Conservation (phyloP, 1,139 yeast genomes). For the Yamadazyma atmosphaerica region DNA sequence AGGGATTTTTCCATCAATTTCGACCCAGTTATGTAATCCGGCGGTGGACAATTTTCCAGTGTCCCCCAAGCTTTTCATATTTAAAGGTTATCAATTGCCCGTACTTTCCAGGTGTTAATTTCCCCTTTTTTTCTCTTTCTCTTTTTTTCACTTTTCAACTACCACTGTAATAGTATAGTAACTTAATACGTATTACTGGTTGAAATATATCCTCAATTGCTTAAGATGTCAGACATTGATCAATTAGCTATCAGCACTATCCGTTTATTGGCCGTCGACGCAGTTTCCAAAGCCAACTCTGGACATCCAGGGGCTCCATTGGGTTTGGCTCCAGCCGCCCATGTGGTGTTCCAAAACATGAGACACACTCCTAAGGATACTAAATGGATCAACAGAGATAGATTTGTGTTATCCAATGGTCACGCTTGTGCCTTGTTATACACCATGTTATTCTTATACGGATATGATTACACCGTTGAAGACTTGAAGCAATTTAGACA, state of each 20-base stretch:
- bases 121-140: not conserved
- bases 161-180: no score
- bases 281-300: conserved; percentile 85
- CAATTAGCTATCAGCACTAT: conserved; percentile 81
- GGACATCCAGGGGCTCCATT: conserved; percentile 99
- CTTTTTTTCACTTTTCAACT: not conserved
- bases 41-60: not conserved
- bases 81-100: conserved; percentile 2
- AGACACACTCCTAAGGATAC: conserved; percentile 90
- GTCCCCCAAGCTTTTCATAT: not conserved
- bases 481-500: conserved; percentile 94
- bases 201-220: no score
- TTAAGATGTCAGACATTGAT: conserved; percentile 53
- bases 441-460: conserved; percentile 81
- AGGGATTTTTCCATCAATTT: not conserved
- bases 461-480: conserved; percentile 78
- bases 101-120: not conserved
- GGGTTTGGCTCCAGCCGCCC: conserved; percentile 83
- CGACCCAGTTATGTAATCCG: conserved; percentile 1
- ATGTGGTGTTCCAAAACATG: conserved; percentile 78
- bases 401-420: conserved; percentile 95
- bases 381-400: conserved; percentile 90
- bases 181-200: no score
- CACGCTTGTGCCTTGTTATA: conserved; percentile 94
- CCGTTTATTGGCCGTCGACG: conserved; percentile 88